A percentile compares a stretch with the other conserved stretches of the same genome.
These are phyloP conservation scores for Xylariaceae sp. DNA, from an alignment of 2,329 filamentous ascomycete species.

Conservation along the genomic window DNA sequence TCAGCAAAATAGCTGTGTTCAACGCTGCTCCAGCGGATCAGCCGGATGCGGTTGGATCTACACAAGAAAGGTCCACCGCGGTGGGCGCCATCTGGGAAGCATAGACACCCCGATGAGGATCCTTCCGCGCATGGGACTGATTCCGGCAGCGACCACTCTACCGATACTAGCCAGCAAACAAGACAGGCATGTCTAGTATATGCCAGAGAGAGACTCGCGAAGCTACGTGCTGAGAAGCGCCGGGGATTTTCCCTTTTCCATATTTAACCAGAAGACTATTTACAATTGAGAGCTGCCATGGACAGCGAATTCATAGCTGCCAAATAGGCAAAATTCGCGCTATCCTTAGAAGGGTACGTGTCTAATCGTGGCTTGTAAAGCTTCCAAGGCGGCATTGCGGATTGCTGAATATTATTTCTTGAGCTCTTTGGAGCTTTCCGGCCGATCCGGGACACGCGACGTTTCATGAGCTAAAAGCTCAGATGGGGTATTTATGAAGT, in stretches of 20 bases:
- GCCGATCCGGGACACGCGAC: background rate
- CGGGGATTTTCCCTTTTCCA: background rate
- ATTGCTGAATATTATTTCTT: background rate
- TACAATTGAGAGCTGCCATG: conserved; percentile 1
- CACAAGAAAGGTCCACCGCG: background rate
- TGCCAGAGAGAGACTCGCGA: background rate
- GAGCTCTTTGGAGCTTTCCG: background rate
- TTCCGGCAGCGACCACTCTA: conserved; percentile 5
- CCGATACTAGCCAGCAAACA: conserved; percentile 8
- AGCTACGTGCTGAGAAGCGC: conserved; percentile 1
- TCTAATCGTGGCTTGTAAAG: background rate
- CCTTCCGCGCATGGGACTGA: conserved; percentile 3
- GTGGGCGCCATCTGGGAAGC: background rate
- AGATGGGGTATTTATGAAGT: conserved; percentile 3
- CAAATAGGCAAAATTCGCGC: background rate
- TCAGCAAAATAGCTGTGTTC: conserved; percentile 1
- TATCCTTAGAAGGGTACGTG: background rate
- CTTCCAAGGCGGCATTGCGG: background rate
- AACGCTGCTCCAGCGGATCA: background rate
- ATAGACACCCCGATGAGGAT: background rate
- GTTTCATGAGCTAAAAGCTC: background rate
- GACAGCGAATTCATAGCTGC: background rate
- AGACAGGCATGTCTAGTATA: background rate
- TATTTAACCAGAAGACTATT: background rate
- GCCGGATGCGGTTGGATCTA: background rate